Evolutionary conservation across 73 alveolate species (phyloP), one percentile per base, ranked within the genome.

Genomic region (Tetrahymena malaccensis): DNA sequence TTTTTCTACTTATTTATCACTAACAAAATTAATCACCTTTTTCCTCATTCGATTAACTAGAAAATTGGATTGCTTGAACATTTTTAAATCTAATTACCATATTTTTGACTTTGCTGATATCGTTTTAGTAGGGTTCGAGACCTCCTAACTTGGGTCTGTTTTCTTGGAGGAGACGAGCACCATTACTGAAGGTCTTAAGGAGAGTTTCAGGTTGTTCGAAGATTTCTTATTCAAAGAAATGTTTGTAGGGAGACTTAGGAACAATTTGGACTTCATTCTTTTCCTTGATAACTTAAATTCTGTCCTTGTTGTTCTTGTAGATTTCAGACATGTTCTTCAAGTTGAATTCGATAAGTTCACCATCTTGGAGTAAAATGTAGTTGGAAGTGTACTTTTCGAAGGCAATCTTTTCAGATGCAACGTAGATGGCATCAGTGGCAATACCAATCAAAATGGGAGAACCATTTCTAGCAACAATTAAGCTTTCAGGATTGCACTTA

Each of bases 161-260:
- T 35, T 96, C 97, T 22, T 96, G 93, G n/a, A 96, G 96, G 10
- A 98, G 85, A 37, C 99, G 85, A 34, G 99, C 98, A 43, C 99
- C 99, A 70, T 95, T 97, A 58, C 97, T 97, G 34, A 98, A 83
- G 58, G 99, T 96, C 94, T 96, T 96, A 43, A 96, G 94, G 9
- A 97, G 96, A n/a, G 99, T 97, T 44, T 96, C 94, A 12, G 99
- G 99, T 94, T 97, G 95, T 43, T 98, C 99, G 93, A 96, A 93
- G 93, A 98, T 97, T 97, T 98, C 99, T 97, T 96, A 96, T 25
- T 96, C 96, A 85, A 96, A 96, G 94, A 94, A 98, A 94, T 98
- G 97, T 34, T 93, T 94, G 93, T 97, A 95, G 93, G 97, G 95
- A 95, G 97, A 85, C 94, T 94, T 85, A n/a, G 98, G 97, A 34